Evolutionary conservation across 441 rosid genomes (phyloP).

Genomic region (Adansonia madagascariensis): DNA sequence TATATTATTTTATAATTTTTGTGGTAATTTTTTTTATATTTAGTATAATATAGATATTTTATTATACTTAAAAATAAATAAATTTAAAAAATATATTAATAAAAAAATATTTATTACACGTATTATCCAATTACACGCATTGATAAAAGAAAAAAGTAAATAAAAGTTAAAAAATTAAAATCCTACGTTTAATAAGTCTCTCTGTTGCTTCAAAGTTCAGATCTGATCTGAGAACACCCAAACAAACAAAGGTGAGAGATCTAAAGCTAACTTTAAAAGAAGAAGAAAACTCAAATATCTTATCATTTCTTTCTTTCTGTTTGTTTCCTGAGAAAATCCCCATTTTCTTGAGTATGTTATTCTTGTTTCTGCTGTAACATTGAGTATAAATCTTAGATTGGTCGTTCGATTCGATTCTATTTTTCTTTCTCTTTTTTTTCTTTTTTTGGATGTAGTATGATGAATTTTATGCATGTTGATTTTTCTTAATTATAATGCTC

Average conservation of each 20-base stretch:
- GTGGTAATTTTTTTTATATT: no score
- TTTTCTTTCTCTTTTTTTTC: no score
- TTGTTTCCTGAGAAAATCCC: slow-evolving; percentile 18
- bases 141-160: background rate
- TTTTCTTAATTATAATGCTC: slow-evolving; percentile 8
- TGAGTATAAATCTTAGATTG: background rate
- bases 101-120: no score
- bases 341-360: background rate
- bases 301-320: background rate
- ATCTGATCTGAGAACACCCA: slow-evolving; percentile 17
- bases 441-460: background rate
- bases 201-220: slow-evolving; percentile 6
- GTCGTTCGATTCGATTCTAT: background rate
- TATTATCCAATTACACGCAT: no score
- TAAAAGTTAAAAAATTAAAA: background rate
- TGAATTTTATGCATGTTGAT: slow-evolving; percentile 1
- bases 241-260: background rate
- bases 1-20: no score
- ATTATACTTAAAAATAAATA: no score
- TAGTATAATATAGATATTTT: no score
- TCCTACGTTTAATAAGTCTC: background rate
- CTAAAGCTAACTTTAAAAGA: background rate
- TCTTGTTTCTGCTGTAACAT: slow-evolving; percentile 8
- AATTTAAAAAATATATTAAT: no score
- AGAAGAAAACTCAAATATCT: background rate